Conservation (phyloP, 192 early-diverging fungal species). For the Allomyces javanicus region DNA sequence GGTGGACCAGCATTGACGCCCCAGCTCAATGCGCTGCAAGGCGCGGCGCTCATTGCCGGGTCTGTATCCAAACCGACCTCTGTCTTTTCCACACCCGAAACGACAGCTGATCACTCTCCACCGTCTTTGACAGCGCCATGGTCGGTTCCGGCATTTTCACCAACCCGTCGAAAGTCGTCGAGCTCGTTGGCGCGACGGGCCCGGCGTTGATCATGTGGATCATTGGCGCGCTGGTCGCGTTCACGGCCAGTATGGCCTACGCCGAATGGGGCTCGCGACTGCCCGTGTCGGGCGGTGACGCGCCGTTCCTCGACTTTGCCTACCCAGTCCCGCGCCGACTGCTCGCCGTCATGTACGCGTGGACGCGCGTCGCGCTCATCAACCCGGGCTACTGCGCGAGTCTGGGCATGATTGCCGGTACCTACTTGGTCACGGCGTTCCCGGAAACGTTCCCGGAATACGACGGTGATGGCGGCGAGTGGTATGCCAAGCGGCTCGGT, state of each 20-base stretch:
- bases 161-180: slow-evolving; percentile 16
- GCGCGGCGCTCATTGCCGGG: not conserved
- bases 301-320: slow-evolving; percentile 9
- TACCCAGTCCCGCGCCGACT: not conserved
- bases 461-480: slow-evolving; percentile 4
- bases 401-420: slow-evolving; percentile 26
- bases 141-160: slow-evolving; percentile 26
- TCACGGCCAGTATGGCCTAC: slow-evolving; percentile 8
- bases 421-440: slow-evolving; percentile 21
- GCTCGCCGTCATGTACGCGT: not conserved
- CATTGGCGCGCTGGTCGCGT: slow-evolving; percentile 8
- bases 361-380: not conserved
- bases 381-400: slow-evolving; percentile 4
- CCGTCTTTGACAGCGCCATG: slow-evolving; percentile 4
- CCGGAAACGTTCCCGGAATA: not conserved
- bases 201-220: slow-evolving; percentile 20
- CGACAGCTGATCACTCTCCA: too few relatives aligned
- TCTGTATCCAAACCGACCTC: not conserved
- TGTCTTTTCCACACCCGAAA: too few relatives aligned
- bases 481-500: slow-evolving; percentile 6
- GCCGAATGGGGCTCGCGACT: slow-evolving; percentile 13
- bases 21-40: not conserved
- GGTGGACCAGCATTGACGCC: not conserved
- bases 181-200: slow-evolving; percentile 14
- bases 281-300: slow-evolving; percentile 16